These are phyloP conservation scores for Aspergillus avenaceus DNA, from an alignment of 495 filamentous ascomycete genomes.

Conservation along the genomic window DNA sequence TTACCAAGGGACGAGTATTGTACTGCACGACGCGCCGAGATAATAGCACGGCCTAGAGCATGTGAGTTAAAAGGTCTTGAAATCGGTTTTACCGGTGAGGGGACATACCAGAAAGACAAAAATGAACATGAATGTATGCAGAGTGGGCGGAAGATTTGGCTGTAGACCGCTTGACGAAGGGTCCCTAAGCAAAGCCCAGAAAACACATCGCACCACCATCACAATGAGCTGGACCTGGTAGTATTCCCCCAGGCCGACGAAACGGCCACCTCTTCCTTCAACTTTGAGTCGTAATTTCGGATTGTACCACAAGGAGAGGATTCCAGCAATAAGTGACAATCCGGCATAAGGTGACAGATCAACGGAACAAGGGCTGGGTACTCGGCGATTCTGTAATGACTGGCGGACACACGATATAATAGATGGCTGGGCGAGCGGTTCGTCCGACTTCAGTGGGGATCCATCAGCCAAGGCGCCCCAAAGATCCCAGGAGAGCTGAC, in stretches of 20 bases:
- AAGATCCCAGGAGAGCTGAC: conserved; percentile 42
- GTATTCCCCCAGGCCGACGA: conserved; percentile 62
- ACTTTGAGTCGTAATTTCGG: conserved; percentile 61
- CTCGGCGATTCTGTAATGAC: conserved; percentile 13
- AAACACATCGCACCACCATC: conserved; percentile 51
- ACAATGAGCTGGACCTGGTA: conserved; percentile 65
- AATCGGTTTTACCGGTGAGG: background rate
- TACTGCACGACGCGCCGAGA: conserved; percentile 49
- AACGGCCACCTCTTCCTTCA: conserved; percentile 57
- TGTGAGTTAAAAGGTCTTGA: conserved; percentile 7
- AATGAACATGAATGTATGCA: conserved; percentile 54
- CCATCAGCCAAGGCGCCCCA: conserved; percentile 22
- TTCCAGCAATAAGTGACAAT: conserved; percentile 45
- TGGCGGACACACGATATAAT: conserved; percentile 27
- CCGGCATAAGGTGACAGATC: conserved; percentile 38
- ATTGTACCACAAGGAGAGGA: conserved; percentile 72
- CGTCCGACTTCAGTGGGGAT: conserved; percentile 10
- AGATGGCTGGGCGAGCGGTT: conserved; percentile 8
- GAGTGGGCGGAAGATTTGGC: conserved; percentile 34
- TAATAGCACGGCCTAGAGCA: conserved; percentile 29
- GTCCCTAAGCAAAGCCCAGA: conserved; percentile 49
- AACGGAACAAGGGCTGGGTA: conserved; percentile 25
- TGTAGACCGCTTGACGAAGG: conserved; percentile 41
- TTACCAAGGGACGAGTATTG: conserved; percentile 53
- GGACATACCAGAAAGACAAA: conserved; percentile 53